Conservation (phyloP, 78 protist species). For the Protostelium mycophagum region DNA sequence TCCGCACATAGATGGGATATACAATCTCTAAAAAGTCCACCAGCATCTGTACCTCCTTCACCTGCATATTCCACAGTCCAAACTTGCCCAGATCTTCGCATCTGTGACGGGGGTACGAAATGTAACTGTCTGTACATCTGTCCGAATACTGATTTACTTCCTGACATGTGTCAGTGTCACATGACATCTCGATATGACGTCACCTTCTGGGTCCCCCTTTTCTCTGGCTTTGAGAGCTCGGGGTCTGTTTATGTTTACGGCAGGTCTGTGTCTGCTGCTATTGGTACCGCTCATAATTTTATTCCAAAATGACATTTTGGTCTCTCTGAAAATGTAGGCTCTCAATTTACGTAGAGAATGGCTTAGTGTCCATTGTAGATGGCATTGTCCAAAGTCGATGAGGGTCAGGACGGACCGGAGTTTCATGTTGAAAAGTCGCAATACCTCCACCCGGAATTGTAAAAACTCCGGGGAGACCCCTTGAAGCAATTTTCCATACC, state of each 20-base stretch:
- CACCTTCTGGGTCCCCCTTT: background rate
- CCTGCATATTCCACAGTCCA: conserved; percentile 55
- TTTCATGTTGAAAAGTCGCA: background rate
- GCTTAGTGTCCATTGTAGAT: background rate
- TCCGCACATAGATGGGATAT: conserved; percentile 40
- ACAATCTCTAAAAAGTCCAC: conserved; percentile 62
- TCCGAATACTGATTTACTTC: background rate
- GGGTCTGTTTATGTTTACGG: background rate
- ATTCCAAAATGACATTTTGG: conserved; percentile 1
- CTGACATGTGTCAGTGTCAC: background rate
- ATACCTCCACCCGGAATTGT: background rate
- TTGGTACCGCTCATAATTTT: background rate
- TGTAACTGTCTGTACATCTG: background rate
- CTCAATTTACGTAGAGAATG: background rate
- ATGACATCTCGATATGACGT: background rate
- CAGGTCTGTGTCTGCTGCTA: background rate
- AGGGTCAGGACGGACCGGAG: background rate
- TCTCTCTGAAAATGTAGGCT: background rate
- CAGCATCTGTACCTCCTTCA: conserved; percentile 72
- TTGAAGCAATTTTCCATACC: background rate
- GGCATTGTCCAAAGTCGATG: background rate
- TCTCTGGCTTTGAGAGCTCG: background rate
- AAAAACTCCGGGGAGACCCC: background rate
- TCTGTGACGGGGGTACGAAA: background rate
- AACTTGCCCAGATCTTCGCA: background rate